Evolutionary conservation across 1,139 yeast species (phyloP).

Genomic region (Candida pseudocylindracea): DNA sequence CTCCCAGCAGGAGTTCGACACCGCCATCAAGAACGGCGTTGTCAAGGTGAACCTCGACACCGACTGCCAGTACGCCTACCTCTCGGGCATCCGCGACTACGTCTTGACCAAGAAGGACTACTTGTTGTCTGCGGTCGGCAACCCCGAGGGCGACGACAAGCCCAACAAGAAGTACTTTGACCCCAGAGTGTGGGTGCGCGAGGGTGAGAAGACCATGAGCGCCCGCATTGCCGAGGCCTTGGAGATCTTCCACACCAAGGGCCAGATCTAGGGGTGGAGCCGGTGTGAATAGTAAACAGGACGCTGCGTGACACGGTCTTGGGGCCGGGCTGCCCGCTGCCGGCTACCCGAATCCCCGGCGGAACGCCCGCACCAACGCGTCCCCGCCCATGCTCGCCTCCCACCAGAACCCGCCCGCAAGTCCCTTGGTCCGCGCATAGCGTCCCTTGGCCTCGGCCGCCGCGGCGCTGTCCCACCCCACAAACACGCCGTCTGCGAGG

Average conservation of each 20-base stretch:
- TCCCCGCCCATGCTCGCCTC: slow-evolving; percentile 22
- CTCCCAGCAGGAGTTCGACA: slow-evolving; percentile 72
- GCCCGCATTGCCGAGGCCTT: slow-evolving; percentile 70
- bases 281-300: no score
- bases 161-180: slow-evolving; percentile 98
- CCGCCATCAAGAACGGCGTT: slow-evolving; percentile 83
- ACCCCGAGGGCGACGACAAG: slow-evolving; percentile 98
- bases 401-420: slow-evolving; percentile 94
- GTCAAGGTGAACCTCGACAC: slow-evolving; percentile 99
- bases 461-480: slow-evolving; percentile 43
- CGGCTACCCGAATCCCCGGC: no score
- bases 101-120: slow-evolving; percentile 91
- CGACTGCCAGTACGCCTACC: slow-evolving; percentile 97
- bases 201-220: slow-evolving; percentile 98
- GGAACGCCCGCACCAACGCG: no score
- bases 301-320: no score
- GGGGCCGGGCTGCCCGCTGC: no score
- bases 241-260: slow-evolving; percentile 64
- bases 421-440: slow-evolving; percentile 19
- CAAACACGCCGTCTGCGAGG: slow-evolving; percentile 21
- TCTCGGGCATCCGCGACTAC: slow-evolving; percentile 92
- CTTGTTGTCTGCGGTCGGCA: slow-evolving; percentile 74
- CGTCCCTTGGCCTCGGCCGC: slow-evolving; percentile 35
- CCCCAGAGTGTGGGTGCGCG: slow-evolving; percentile 99
- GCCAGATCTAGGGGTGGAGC: slow-evolving; percentile 23